Percentiles rank a stretch among this genome's conserved stretches.
These are phyloP conservation scores for Poa pratensis DNA, from an alignment of 176 grass and related monocot species.

Conservation along the genomic window DNA sequence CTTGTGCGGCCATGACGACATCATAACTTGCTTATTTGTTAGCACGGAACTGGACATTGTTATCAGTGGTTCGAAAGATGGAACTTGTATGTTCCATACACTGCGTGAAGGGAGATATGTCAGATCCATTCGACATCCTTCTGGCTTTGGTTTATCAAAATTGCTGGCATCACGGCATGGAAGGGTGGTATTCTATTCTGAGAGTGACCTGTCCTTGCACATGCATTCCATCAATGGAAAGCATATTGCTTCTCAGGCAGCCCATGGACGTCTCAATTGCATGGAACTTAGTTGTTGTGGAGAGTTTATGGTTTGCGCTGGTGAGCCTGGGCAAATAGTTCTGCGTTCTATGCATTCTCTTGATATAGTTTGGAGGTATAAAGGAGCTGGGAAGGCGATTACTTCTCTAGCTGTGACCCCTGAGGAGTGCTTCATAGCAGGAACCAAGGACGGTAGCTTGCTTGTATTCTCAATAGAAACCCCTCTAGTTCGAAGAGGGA, in stretches of 20 bases:
- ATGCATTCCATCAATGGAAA: slow-evolving; percentile 97
- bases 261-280: slow-evolving; percentile 81
- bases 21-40: slow-evolving; percentile 95
- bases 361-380: slow-evolving; percentile 77
- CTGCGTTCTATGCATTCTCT: slow-evolving; percentile 91
- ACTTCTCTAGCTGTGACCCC: slow-evolving; percentile 83
- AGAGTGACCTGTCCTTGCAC: slow-evolving; percentile 74
- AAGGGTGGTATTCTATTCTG: slow-evolving; percentile 84
- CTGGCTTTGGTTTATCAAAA: slow-evolving; percentile 72
- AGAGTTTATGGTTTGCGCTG: slow-evolving; percentile 80
- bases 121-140: slow-evolving; percentile 81
- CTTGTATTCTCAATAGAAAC: slow-evolving; percentile 87
- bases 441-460: slow-evolving; percentile 85
- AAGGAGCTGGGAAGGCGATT: slow-evolving; percentile 80
- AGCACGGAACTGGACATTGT: slow-evolving; percentile 92
- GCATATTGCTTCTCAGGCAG: slow-evolving; percentile 74
- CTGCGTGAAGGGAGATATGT: slow-evolving; percentile 77
- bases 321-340: slow-evolving; percentile 88
- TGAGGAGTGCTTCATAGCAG: slow-evolving; percentile 91
- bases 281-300: slow-evolving; percentile 91
- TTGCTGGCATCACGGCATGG: slow-evolving; percentile 84
- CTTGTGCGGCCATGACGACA: slow-evolving; percentile 95
- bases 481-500: slow-evolving; percentile 64
- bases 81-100: slow-evolving; percentile 98
- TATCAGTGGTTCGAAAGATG: slow-evolving; percentile 97